phyloP scores from a whole-genome alignment of 192 early-diverging fungal genomes.

The Backusella luteola region DNA sequence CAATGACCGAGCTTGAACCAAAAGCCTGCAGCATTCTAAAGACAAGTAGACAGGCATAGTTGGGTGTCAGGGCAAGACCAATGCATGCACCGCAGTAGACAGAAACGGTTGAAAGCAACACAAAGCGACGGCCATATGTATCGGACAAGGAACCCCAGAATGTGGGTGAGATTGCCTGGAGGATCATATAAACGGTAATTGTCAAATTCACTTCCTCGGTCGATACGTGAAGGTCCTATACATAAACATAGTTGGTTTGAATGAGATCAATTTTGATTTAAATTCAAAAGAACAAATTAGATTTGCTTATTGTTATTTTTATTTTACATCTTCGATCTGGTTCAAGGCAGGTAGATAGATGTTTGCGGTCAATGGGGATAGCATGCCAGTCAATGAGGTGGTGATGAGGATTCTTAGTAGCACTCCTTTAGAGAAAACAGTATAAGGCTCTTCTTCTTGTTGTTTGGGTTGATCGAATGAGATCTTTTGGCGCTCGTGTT shows the following conservation, averaged over 20 bases:
- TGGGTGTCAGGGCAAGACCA: constrained; percentile 25
- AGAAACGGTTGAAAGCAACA: constrained; percentile 27
- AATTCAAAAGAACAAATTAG: not conserved
- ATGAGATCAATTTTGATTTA: not conserved
- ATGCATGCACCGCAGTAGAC: constrained; percentile 33
- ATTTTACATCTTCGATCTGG: constrained; percentile 14
- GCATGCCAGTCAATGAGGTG: constrained; percentile 33
- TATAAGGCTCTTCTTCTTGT: constrained; percentile 11
- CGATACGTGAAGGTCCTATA: constrained; percentile 6
- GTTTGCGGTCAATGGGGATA: constrained; percentile 24
- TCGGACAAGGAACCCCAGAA: constrained; percentile 39
- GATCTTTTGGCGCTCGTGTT: not conserved
- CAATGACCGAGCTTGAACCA: constrained; percentile 37
- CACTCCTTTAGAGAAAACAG: constrained; percentile 16
- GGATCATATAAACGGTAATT: constrained; percentile 22
- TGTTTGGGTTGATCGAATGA: not conserved
- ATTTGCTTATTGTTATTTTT: not conserved
- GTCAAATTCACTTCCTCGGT: constrained; percentile 18
- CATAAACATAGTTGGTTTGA: not conserved
- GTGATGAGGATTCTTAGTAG: constrained; percentile 36
- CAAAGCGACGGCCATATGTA: constrained; percentile 30
- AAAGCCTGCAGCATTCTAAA: constrained; percentile 37
- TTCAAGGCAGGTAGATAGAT: constrained; percentile 30
- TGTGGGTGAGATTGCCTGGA: constrained; percentile 34
- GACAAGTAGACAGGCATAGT: constrained; percentile 20